phyloP scores from a whole-genome alignment of 768 basidiomycete genomes.

The Rhodosporidiobolus odoratus region DNA sequence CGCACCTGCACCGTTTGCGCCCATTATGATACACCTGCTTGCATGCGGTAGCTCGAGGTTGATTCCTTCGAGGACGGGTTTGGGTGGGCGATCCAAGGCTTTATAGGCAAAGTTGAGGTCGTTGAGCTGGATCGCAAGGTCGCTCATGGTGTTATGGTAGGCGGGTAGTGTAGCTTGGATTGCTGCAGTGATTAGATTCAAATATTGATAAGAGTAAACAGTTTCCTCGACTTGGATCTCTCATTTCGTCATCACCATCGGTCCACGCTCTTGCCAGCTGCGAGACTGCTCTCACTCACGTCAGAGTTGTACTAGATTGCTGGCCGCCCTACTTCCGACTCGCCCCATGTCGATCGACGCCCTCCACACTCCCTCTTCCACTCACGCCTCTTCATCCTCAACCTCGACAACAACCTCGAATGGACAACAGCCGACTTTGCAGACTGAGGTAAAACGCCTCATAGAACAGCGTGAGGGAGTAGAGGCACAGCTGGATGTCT shows the following conservation, averaged over 20 bases:
- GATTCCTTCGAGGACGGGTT: slow-evolving; percentile 60
- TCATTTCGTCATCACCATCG: too few species aligned
- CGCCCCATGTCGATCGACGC: background rate
- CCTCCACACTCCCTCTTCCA: background rate
- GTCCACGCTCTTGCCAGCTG: too few species aligned
- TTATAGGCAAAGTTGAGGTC: slow-evolving; percentile 51
- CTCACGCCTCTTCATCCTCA: background rate
- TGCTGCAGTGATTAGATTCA: too few species aligned
- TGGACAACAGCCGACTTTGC: background rate
- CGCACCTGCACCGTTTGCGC: slow-evolving; percentile 82
- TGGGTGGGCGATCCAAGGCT: slow-evolving; percentile 48
- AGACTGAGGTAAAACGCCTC: slow-evolving; percentile 13
- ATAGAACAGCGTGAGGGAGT: background rate
- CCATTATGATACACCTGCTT: slow-evolving; percentile 76
- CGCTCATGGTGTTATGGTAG: background rate
- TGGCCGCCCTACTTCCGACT: background rate
- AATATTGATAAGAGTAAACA: too few species aligned
- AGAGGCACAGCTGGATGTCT: slow-evolving; percentile 18
- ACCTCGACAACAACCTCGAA: background rate
- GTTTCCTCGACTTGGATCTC: too few species aligned
- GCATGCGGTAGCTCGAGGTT: slow-evolving; percentile 64
- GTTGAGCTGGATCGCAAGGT: slow-evolving; percentile 43
- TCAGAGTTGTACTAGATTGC: too few species aligned
- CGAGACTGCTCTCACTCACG: too few species aligned
- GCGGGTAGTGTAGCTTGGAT: too few species aligned